Evolutionary conservation across 768 basidiomycete genomes (phyloP), one percentile per base, ranked within the genome.

Genomic region (Boletus barrowsii): DNA sequence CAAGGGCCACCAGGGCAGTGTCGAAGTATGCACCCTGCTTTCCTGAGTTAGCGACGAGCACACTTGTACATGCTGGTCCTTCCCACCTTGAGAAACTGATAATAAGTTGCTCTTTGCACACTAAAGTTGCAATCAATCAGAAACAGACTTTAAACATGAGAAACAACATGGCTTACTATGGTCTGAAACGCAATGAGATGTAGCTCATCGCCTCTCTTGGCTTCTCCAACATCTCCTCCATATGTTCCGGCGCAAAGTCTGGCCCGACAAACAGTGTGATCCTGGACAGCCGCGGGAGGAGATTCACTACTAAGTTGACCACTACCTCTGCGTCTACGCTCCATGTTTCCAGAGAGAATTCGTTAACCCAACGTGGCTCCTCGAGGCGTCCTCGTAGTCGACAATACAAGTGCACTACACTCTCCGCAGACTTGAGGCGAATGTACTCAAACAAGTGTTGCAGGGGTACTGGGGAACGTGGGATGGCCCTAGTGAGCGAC

Each of bases 21-120:
- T 96, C 92, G 60, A 92, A 95, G 68, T 94, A 95, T 39, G 84
- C 81, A 22, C 93, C 93, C 84, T 85, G 46, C 5, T 17, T 41
- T 36, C 29, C n/a, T 17, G 11, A 30, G 22, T 56, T 8, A 62
- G 44, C 46, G 35, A 54, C 17, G 15, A 37, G 17, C 20, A 33
- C 5, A 35, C 33, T 42, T 15, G 26, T 37, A 29, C 29, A 29
- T 29, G 63, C 47, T 52, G 14, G 18, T 7, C 24, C 22, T 11
- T 29, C 47, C 11, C 41, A 83, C 88, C 73, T 84, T 86, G 37
- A 92, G 79, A 67, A 95, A 94, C 56, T 88, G 88, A 59, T 85
- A 84, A 67, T 94, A 95, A 1, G 81, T 85, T 2, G 90, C 87
- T 65, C 76, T 81, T 61, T 86, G 79, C 10, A 90, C 85, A 48